phyloP scores from a whole-genome alignment of 108 stramenopile species.

The Fragilaria crotonensis region DNA sequence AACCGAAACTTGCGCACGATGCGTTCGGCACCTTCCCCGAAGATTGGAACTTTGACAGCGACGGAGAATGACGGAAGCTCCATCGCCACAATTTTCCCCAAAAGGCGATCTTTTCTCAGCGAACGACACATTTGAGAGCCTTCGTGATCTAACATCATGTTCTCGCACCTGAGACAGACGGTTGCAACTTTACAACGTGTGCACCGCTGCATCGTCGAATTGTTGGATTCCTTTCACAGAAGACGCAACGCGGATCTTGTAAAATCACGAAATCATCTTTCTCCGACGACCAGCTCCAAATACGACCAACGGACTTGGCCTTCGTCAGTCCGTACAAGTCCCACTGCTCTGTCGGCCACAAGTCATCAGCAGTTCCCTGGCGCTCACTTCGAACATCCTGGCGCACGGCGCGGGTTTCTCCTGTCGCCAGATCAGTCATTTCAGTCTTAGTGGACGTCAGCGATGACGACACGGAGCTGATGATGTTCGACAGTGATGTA shows the following conservation, averaged over 20 bases:
- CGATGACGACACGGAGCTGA: conserved; percentile 27
- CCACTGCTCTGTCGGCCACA: conserved; percentile 14
- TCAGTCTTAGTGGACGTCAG: conserved; percentile 35
- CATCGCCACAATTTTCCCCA: conserved; percentile 13
- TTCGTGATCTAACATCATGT: background rate
- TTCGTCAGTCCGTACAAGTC: conserved; percentile 1
- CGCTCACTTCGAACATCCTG: conserved; percentile 30
- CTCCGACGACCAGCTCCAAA: conserved; percentile 11
- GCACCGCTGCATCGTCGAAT: background rate
- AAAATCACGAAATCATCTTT: conserved; percentile 22
- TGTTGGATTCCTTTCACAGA: conserved; percentile 6
- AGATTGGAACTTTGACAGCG: conserved; percentile 37
- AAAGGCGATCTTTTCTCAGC: background rate
- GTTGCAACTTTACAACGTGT: background rate
- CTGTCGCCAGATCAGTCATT: conserved; percentile 32
- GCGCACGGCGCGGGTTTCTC: conserved; percentile 24
- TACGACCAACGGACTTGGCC: background rate
- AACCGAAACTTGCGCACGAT: conserved; percentile 36
- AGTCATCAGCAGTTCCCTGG: conserved; percentile 17
- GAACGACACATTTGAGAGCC: conserved; percentile 4
- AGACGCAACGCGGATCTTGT: conserved; percentile 20
- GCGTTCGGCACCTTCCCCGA: conserved; percentile 53
- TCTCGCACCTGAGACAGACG: background rate
- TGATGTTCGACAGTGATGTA: conserved; percentile 19
- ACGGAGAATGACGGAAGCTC: conserved; percentile 27